Evolutionary conservation across 805 yeast species (phyloP), one percentile per base, ranked within the genome.

Genomic region (Candida parachauliodes): DNA sequence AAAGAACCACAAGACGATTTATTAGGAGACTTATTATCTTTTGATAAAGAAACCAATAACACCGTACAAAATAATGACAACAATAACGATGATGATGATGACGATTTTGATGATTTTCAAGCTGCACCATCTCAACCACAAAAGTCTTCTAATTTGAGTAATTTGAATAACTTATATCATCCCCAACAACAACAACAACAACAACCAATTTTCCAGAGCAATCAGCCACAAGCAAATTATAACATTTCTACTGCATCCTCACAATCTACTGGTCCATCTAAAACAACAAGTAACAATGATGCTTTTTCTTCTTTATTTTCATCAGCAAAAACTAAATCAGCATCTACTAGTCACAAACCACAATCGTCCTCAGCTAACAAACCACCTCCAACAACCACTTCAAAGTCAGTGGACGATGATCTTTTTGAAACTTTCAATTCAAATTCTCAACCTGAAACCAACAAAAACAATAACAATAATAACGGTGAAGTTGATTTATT

Each of bases 81-180:
- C 3, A 41, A 41, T 14, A 51, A 41, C 3, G 59, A 57, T 5
- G 77, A 72, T 8, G 84, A 75, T 39, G 88, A 79, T 39, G 87
- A 83, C 45, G 93, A 84, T 28, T 85, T 85, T 55, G 88, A 83
- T 46, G 93, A 84, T 47, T 84, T 84, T 71, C 91, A 84, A 58
- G 83, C 88, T 9, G 78, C 75, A 3, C 80, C 83, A 7, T 60
- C 49, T n/a, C 48, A 43, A 42, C 36, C 39, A 16, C 34, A 34
- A 46, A 40, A 27, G 34, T 39, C 34, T 34, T 26, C 42, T 18
- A 35, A 39, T 15, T 37, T 25, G 11, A 23, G 42, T 27, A 48
- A 40, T 41, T 41, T 43, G 33, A 36, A 51, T 15, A 49, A 39
- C 39, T 49, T 50, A 31, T 55, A 52, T 28, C 55, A 51, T 30